phyloP scores from a whole-genome alignment of 257 asterid genomes.

The Gentiana straminea region DNA sequence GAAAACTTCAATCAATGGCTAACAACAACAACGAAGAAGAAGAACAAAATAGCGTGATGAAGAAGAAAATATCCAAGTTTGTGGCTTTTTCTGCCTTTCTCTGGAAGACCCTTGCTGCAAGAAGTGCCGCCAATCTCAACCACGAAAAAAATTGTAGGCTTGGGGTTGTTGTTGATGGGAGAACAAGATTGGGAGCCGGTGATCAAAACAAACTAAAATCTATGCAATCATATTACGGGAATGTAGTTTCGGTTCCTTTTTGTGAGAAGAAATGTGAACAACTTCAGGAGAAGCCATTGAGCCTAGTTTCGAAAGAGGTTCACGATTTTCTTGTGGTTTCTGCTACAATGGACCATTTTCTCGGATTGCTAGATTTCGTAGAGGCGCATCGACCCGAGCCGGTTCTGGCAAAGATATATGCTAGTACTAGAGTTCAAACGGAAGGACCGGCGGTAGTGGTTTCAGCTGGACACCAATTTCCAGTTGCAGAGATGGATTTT shows the following conservation, averaged over 20 bases:
- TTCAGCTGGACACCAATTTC: constrained; percentile 45
- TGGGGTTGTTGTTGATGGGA: constrained; percentile 68
- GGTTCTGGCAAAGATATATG: constrained; percentile 32
- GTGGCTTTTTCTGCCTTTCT: constrained; percentile 58
- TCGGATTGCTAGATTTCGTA: constrained; percentile 59
- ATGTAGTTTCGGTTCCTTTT: constrained; percentile 52
- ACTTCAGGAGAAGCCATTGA: constrained; percentile 27
- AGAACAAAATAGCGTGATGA: neutral
- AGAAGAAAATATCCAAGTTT: constrained; percentile 28
- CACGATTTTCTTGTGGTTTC: constrained; percentile 30
- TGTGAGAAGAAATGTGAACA: constrained; percentile 35
- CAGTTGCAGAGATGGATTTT: constrained; percentile 34
- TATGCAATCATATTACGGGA: constrained; percentile 36
- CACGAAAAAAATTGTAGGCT: constrained; percentile 20
- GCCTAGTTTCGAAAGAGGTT: constrained; percentile 35
- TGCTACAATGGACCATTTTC: constrained; percentile 46
- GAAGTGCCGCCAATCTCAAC: neutral
- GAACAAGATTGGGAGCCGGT: constrained; percentile 27
- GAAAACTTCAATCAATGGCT: constrained; percentile 37
- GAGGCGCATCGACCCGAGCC: constrained; percentile 62
- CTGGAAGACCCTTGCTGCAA: constrained; percentile 35
- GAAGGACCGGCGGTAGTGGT: constrained; percentile 52
- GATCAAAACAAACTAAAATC: constrained; percentile 9
- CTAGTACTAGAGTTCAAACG: constrained; percentile 15
- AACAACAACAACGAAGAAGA: constrained; percentile 9